Conservation (phyloP, 164 flowering plant genomes). For the Stephania yunnanensis region DNA sequence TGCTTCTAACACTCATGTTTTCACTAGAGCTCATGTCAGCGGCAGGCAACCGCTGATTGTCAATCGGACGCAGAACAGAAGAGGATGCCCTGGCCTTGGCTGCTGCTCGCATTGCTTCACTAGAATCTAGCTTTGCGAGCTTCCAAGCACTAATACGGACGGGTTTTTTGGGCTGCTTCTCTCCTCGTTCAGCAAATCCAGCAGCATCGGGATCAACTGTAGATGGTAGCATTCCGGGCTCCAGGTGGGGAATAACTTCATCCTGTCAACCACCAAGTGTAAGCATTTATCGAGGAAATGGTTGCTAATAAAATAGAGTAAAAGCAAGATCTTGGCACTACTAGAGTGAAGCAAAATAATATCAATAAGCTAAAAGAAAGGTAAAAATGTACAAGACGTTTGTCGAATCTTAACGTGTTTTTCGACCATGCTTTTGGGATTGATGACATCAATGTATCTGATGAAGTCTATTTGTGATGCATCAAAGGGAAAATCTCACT, state of each 20-base stretch:
- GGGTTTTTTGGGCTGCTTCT: slow-evolving; percentile 49
- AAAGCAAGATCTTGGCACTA: background rate
- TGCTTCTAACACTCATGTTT: slow-evolving; percentile 69
- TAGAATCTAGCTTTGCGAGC: slow-evolving; percentile 85
- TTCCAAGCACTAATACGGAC: slow-evolving; percentile 92
- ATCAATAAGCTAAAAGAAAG: background rate
- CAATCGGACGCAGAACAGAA: slow-evolving; percentile 82
- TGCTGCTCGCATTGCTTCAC: slow-evolving; percentile 82
- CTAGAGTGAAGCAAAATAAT: background rate
- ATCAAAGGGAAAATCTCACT: background rate
- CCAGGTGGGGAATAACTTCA: slow-evolving; percentile 91
- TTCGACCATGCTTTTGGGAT: background rate
- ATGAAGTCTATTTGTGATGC: background rate
- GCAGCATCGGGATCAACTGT: slow-evolving; percentile 92
- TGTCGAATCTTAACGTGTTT: background rate
- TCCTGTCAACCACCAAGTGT: slow-evolving; percentile 45
- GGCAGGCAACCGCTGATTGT: slow-evolving; percentile 43
- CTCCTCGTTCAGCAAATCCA: slow-evolving; percentile 45
- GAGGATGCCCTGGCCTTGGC: slow-evolving; percentile 97
- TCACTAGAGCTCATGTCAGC: slow-evolving; percentile 72
- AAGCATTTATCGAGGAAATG: background rate
- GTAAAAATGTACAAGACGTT: background rate
- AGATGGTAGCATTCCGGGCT: slow-evolving; percentile 91
- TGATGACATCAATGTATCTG: background rate
- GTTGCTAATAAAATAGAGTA: background rate